Base-by-base conservation (phyloP, 345 rosid genomes). In the Cardamine resedifolia region DNA sequence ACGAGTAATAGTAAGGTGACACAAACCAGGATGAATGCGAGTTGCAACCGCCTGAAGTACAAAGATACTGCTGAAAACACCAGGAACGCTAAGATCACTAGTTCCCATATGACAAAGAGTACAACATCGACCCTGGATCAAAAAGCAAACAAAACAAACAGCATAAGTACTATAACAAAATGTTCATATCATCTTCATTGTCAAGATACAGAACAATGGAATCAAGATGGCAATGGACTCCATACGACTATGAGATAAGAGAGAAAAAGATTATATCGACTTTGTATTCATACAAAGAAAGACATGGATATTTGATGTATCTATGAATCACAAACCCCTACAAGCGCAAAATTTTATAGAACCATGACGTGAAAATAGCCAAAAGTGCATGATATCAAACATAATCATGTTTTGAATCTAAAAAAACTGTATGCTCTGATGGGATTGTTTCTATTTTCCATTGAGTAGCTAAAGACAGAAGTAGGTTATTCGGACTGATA, bases 51-150 rank as follows among this genome's bases (percentile, higher is more conserved):
- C 85, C 84, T 85, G 79, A 91, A 89, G 79, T 89, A 94, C 66
- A 94, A 82, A 33, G 98, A 86, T 53, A 94, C 88, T 1, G 96
- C 98, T n/a, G 97, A 89, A 78, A 89, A 94, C 50, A 94, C 96
- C 81, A 94, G 78, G 84, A 88, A 87, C 6, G 97, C 96, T 70
- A 94, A 83, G 72, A 85, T 89, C 58, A 89, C 60, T 28, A 94
- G 93, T 75, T 94, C 98, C 98, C 96, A 94, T 80, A 94, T 82
- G 14, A 91, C 97, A 57, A 89, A 94, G 50, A 91, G 73, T 76
- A 85, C 90, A 8, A 89, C 96, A 82, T 94, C 97, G 58, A 91
- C 84, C 96, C 98, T 94, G 95, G 84, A 85, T 30, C 61, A 70
- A 64, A 76, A 71, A 67, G n/a, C 50, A 62, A 73, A 68, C 19